phyloP scores from a whole-genome alignment of 2,329 filamentous ascomycete genomes.

The Xylaria sp. region DNA sequence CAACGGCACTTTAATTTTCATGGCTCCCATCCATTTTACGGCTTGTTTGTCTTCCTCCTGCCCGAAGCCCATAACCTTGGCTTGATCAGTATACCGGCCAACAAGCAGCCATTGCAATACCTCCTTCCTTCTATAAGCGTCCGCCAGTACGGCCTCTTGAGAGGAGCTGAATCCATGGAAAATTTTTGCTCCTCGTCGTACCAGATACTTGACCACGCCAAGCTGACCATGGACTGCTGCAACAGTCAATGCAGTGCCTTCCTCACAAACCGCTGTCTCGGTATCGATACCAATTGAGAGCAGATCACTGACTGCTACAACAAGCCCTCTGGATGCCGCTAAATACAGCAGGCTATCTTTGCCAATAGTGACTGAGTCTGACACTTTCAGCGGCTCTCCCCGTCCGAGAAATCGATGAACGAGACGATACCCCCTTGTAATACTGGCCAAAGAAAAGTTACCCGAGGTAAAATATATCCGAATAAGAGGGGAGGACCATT shows the following conservation, averaged over 20 bases:
- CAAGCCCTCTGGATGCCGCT: not conserved
- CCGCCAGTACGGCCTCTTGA: not conserved
- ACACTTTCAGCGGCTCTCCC: not conserved
- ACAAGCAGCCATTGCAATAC: slow-evolving; percentile 1
- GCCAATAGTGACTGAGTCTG: slow-evolving; percentile 2
- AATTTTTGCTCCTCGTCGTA: not conserved
- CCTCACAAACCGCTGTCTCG: not conserved
- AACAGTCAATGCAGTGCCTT: slow-evolving; percentile 8
- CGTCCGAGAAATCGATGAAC: slow-evolving; percentile 1
- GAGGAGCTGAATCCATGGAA: not conserved
- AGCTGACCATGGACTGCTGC: slow-evolving; percentile 16
- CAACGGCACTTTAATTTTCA: not conserved
- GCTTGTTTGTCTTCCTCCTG: not conserved
- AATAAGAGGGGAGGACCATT: not conserved
- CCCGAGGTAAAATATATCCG: not conserved
- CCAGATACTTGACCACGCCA: slow-evolving; percentile 20
- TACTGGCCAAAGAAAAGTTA: not conserved
- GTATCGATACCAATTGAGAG: slow-evolving; percentile 16
- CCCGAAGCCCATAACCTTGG: not conserved
- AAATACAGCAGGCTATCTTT: not conserved
- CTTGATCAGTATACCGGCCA: not conserved
- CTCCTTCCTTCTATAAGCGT: not conserved
- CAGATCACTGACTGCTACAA: slow-evolving; percentile 3
- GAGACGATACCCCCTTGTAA: not conserved
- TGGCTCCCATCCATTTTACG: not conserved